Conservation (phyloP, 1,284 basidiomycete genomes). For the Irpex sp. region DNA sequence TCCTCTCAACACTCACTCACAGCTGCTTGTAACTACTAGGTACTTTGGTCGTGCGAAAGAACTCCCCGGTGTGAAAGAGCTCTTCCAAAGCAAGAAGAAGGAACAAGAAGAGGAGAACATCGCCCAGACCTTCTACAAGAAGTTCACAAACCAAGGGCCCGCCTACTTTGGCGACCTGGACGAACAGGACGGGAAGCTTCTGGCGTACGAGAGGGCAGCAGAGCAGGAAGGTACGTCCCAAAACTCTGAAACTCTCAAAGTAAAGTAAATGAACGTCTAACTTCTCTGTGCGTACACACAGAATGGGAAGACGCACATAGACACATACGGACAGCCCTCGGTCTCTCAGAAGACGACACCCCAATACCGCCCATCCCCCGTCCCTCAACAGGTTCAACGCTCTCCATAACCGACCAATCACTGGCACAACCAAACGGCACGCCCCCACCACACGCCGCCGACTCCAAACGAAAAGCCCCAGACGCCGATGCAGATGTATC, state of each 20-base stretch:
- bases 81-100: slow-evolving; percentile 82
- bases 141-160: slow-evolving; percentile 86
- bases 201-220: slow-evolving; percentile 68
- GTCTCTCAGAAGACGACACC: slow-evolving; percentile 43
- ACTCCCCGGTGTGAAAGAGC: slow-evolving; percentile 91
- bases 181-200: slow-evolving; percentile 70
- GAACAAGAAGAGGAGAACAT: slow-evolving; percentile 85
- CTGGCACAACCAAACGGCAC: slow-evolving; percentile 5
- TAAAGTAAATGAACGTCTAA: neutral
- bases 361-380: slow-evolving; percentile 52
- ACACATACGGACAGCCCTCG: slow-evolving; percentile 53
- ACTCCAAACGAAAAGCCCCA: slow-evolving; percentile 46
- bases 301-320: slow-evolving; percentile 73
- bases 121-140: slow-evolving; percentile 77
- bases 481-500: slow-evolving; percentile 42
- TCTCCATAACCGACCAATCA: slow-evolving; percentile 20
- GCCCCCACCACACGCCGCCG: slow-evolving; percentile 1
- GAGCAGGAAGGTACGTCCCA: slow-evolving; percentile 68
- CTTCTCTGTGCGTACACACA: slow-evolving; percentile 21
- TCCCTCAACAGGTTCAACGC: slow-evolving; percentile 25
- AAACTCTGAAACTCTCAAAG: slow-evolving; percentile 1
- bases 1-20: neutral
- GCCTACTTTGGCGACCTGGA: slow-evolving; percentile 92
- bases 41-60: slow-evolving; percentile 98
- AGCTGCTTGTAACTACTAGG: slow-evolving; percentile 35